Percentiles rank a stretch among this genome's conserved stretches.
Evolutionary conservation across 2,329 filamentous ascomycete genomes (phyloP).

Genomic region (Clonostachys solani): DNA sequence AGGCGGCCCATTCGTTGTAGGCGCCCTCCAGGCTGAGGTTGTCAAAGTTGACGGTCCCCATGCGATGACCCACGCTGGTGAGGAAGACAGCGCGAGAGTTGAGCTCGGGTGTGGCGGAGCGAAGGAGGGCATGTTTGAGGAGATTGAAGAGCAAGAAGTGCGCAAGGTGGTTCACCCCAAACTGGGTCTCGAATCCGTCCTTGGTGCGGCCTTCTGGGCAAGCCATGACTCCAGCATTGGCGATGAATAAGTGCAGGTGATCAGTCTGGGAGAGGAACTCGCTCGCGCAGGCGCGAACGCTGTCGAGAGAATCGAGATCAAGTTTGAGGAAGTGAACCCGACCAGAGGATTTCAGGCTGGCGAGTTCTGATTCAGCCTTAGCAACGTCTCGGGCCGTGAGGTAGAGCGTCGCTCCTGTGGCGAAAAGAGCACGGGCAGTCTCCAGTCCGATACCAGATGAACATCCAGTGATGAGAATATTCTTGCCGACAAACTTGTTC

Average conservation of each 20-base stretch:
- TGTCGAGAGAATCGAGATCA: constrained; percentile 7
- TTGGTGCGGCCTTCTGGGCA: constrained; percentile 12
- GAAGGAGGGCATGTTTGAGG: constrained; percentile 17
- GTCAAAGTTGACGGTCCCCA: constrained; percentile 1
- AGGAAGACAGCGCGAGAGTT: constrained; percentile 39
- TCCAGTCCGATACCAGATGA: constrained; percentile 36
- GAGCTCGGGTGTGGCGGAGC: constrained; percentile 11
- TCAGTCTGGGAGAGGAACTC: constrained; percentile 7
- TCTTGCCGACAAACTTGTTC: constrained; percentile 9
- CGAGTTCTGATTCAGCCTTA: constrained; percentile 12
- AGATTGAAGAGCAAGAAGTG: constrained; percentile 22
- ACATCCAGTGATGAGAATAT: constrained; percentile 33
- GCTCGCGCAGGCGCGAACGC: constrained; percentile 7
- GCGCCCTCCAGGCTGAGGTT: constrained; percentile 9
- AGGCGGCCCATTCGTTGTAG: constrained; percentile 26
- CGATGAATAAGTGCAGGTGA: constrained; percentile 35
- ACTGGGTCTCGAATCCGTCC: constrained; percentile 27
- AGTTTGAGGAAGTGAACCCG: not conserved
- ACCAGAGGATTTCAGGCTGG: not conserved
- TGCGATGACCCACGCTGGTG: constrained; percentile 34
- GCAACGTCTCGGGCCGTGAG: constrained; percentile 32
- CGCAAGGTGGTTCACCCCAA: constrained; percentile 25
- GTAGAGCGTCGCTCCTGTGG: constrained; percentile 37
- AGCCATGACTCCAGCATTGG: constrained; percentile 32
- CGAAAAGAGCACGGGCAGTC: constrained; percentile 32